These are phyloP conservation scores for Ceriops zippeliana DNA, from an alignment of 345 rosid genomes.

Conservation along the genomic window DNA sequence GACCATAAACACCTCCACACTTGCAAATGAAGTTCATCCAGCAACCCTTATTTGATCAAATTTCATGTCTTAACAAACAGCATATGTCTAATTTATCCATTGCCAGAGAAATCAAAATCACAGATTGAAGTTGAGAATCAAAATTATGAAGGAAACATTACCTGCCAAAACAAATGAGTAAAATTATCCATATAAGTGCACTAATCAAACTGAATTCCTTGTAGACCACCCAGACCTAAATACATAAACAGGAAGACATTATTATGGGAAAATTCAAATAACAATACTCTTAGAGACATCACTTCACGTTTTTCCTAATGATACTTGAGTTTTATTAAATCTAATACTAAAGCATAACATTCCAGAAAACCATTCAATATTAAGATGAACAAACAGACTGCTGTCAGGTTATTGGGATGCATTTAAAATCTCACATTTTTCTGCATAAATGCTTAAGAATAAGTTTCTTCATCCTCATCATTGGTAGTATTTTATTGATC, in stretches of 20 bases:
- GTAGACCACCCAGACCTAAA: constrained; percentile 75
- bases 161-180: constrained; percentile 82
- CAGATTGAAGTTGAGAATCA: background rate
- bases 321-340: too few relatives aligned
- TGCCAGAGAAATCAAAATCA: background rate
- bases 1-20: too few relatives aligned
- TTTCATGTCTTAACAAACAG: background rate
- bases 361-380: too few relatives aligned
- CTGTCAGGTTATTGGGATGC: too few relatives aligned
- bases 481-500: background rate
- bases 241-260: background rate
- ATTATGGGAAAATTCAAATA: background rate
- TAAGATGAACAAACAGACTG: too few relatives aligned
- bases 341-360: too few relatives aligned
- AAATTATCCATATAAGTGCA: constrained; percentile 63
- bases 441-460: background rate
- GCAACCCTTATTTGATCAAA: background rate
- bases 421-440: too few relatives aligned
- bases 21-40: too few relatives aligned
- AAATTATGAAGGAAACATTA: constrained; percentile 21
- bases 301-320: too few relatives aligned
- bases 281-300: background rate
- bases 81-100: background rate
- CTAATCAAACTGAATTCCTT: constrained; percentile 71
- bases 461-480: background rate